These are phyloP conservation scores for Ulota crispa DNA, from an alignment of 225 moss, liverwort and hornwort species.

Conservation along the genomic window DNA sequence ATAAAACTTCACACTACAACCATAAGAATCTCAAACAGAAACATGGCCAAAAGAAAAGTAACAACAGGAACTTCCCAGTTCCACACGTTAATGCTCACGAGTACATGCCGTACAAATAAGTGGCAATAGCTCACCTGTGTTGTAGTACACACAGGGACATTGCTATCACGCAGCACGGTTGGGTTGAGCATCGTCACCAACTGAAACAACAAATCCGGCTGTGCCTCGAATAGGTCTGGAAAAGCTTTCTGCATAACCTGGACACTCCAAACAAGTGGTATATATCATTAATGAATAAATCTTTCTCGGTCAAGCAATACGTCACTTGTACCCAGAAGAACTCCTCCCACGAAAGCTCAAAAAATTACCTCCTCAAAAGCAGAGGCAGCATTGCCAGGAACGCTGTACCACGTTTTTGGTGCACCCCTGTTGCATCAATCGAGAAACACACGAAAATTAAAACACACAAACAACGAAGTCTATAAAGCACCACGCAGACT, in stretches of 20 bases:
- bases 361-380: slow-evolving; percentile 82
- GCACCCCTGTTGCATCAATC: slow-evolving; percentile 66
- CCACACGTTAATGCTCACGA: neutral
- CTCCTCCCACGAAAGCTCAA: neutral
- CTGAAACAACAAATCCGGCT: slow-evolving; percentile 86
- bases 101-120: neutral
- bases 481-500: neutral
- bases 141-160: slow-evolving; percentile 79
- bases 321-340: slow-evolving; percentile 6
- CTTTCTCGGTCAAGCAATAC: neutral
- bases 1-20: neutral
- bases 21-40: neutral
- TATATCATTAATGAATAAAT: neutral
- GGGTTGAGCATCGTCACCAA: slow-evolving; percentile 93
- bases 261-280: neutral
- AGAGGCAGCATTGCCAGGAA: slow-evolving; percentile 80
- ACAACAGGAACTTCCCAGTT: neutral
- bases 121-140: slow-evolving; percentile 62
- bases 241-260: slow-evolving; percentile 93
- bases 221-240: slow-evolving; percentile 92
- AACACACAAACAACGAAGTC: neutral
- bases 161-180: slow-evolving; percentile 69
- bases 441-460: slow-evolving; percentile 5
- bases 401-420: slow-evolving; percentile 98
- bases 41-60: neutral